Evolutionary conservation across 1,284 basidiomycete species (phyloP).

Genomic region (Bondarzewia mesenterica): DNA sequence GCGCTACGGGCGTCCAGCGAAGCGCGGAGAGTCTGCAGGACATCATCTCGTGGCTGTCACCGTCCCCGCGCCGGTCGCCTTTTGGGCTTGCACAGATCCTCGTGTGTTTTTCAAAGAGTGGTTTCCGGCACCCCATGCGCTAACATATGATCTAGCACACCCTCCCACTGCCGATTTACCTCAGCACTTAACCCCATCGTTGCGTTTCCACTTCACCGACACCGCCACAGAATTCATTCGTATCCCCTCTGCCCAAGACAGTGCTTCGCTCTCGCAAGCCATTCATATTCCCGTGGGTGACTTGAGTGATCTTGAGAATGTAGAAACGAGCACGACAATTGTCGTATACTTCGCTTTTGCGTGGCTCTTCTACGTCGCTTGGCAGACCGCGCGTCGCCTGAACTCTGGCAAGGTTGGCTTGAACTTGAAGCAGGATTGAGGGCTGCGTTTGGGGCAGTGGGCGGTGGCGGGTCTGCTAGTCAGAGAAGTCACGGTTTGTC

Average conservation of each 20-base stretch:
- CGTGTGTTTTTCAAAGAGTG: neutral
- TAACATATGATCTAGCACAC: neutral
- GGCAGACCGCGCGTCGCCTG: neutral
- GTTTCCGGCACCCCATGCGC: neutral
- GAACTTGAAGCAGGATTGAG: constrained; percentile 2
- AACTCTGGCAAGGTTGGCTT: neutral
- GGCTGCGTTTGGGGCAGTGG: too few relatives aligned
- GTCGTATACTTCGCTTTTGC: neutral
- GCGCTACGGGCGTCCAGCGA: neutral
- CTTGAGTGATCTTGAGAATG: neutral
- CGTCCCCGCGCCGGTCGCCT: neutral
- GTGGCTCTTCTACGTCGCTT: neutral
- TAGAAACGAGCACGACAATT: neutral
- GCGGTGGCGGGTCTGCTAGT: neutral
- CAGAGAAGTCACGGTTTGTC: too few relatives aligned
- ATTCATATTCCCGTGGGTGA: neutral
- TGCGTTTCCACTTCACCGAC: neutral
- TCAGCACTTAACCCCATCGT: neutral
- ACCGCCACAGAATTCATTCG: neutral
- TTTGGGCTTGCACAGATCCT: neutral
- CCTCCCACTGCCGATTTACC: neutral
- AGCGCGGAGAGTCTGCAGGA: neutral
- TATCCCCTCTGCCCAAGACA: too few relatives aligned
- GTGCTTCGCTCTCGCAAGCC: neutral
- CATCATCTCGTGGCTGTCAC: neutral